A percentile compares a stretch with the other conserved stretches of the same genome.
phyloP scores from a whole-genome alignment of 2,329 filamentous ascomycete species.

The Phaeosphaeria sp. region DNA sequence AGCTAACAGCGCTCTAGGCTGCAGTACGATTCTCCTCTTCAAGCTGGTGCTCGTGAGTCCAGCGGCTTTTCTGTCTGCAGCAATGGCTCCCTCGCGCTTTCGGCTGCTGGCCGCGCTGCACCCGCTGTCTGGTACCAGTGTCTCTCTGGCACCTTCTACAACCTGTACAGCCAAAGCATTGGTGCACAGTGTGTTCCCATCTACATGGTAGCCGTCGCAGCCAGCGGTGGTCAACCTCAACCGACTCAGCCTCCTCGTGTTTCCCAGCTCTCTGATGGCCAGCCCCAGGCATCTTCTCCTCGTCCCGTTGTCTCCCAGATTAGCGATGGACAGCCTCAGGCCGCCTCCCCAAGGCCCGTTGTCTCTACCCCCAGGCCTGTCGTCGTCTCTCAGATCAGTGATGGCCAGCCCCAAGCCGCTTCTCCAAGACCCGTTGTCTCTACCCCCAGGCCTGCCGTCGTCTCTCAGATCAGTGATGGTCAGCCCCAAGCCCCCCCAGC shows the following conservation, averaged over 20 bases:
- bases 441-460: no score
- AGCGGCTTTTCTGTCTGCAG: constrained; percentile 74
- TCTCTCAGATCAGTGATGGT: constrained; percentile 30
- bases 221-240: constrained; percentile 18
- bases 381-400: constrained; percentile 27
- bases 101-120: constrained; percentile 50
- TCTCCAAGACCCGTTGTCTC: constrained; percentile 4
- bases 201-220: constrained; percentile 34
- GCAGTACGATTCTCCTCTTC: constrained; percentile 53
- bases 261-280: constrained; percentile 40
- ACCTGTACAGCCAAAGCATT: constrained; percentile 76
- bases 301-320: constrained; percentile 18
- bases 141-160: constrained; percentile 76
- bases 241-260: constrained; percentile 13
- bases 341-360: constrained; percentile 7
- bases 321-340: constrained; percentile 31
- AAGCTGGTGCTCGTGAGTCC: constrained; percentile 73
- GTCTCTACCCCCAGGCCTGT: no score
- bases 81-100: constrained; percentile 71
- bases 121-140: constrained; percentile 77
- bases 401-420: constrained; percentile 30
- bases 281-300: constrained; percentile 25
- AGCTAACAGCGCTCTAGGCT: constrained; percentile 39
- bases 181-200: constrained; percentile 69
- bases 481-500: constrained; percentile 34